A percentile compares a stretch with the other conserved stretches of the same genome.
Conservation (phyloP, 169 alveolate genomes). For the Eimeria tenella region DNA sequence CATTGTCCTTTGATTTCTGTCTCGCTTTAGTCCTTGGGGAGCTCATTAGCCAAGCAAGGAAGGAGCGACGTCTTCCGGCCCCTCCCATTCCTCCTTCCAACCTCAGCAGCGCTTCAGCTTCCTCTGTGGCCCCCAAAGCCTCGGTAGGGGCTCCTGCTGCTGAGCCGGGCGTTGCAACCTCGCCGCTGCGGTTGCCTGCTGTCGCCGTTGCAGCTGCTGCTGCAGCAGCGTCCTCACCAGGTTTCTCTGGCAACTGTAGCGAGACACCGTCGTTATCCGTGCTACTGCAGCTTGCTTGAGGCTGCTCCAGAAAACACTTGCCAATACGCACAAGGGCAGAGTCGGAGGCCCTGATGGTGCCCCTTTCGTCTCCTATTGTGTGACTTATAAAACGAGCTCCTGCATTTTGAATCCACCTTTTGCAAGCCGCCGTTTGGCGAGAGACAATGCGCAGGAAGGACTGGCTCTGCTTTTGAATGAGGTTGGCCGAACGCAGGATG, state of each 20-base stretch:
- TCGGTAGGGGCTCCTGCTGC: neutral
- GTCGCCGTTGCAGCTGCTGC: too few species aligned
- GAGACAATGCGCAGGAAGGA: neutral
- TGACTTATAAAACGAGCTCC: neutral
- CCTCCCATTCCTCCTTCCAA: neutral
- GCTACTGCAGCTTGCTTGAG: too few species aligned
- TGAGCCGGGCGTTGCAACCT: neutral
- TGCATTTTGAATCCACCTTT: neutral
- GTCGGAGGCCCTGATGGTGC: neutral
- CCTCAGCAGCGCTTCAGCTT: neutral
- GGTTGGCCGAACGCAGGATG: neutral
- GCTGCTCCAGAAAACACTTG: neutral
- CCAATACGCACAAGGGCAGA: neutral
- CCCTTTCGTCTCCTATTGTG: too few species aligned
- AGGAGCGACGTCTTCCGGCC: conserved; percentile 1
- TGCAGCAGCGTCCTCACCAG: neutral
- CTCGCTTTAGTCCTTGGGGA: neutral
- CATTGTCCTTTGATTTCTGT: neutral
- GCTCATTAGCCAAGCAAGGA: conserved; percentile 20
- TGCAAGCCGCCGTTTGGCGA: neutral
- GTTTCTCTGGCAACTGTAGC: too few species aligned
- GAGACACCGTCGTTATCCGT: too few species aligned
- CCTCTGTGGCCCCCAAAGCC: neutral
- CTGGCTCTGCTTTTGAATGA: neutral
- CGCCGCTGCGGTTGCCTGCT: neutral